Conservation (phyloP, 192 early-diverging fungal genomes). For the Geosiphon pyriformis region DNA sequence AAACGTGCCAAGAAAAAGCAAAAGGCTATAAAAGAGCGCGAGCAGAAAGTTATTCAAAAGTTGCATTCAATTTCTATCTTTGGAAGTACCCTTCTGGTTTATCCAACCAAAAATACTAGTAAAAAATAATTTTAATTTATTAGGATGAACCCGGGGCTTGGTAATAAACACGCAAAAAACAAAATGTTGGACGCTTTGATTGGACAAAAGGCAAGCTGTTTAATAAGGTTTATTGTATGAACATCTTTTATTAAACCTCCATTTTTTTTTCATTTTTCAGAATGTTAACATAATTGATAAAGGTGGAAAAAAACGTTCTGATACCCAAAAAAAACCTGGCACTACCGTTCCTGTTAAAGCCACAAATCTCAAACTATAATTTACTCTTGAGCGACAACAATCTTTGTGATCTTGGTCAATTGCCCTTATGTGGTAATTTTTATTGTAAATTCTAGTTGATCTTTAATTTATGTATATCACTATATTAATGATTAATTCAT, state of each 20-base stretch:
- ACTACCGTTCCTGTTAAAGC: too few relatives aligned
- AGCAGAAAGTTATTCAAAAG: constrained; percentile 43
- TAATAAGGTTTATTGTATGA: neutral
- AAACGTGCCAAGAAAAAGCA: constrained; percentile 68
- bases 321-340: too few relatives aligned
- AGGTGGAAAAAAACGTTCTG: too few relatives aligned
- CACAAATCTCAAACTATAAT: too few relatives aligned
- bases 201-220: constrained; percentile 43
- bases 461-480: too few relatives aligned
- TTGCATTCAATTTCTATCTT: neutral
- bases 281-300: constrained; percentile 36
- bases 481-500: too few relatives aligned
- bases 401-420: too few relatives aligned
- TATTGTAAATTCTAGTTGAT: too few relatives aligned
- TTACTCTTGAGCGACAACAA: too few relatives aligned
- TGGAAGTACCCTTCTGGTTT: neutral
- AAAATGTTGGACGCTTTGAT: constrained; percentile 59
- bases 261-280: constrained; percentile 10
- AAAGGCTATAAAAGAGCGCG: constrained; percentile 42
- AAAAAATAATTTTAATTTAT: neutral
- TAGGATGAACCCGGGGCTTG: constrained; percentile 34
- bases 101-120: neutral
- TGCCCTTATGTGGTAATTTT: too few relatives aligned
- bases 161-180: constrained; percentile 44
- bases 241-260: neutral